Conservation (phyloP, 495 filamentous ascomycete species). For the Margaritispora aquatica region DNA sequence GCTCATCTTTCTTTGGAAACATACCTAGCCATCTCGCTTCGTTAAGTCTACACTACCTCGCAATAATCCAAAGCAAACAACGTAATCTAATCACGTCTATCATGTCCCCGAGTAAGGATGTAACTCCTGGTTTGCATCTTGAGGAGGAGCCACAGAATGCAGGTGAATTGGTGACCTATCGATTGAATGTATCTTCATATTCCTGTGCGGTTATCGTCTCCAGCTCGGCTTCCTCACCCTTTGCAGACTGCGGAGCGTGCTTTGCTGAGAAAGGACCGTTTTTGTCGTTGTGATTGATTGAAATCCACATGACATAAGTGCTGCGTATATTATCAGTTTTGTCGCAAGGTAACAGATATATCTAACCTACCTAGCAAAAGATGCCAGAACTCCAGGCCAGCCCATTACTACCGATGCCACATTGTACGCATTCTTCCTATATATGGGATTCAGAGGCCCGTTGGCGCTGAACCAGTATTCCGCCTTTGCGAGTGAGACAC, state of each 20-base stretch:
- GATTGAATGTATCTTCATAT: too few species aligned
- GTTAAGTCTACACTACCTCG: too few species aligned
- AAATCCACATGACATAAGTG: slow-evolving; percentile 27
- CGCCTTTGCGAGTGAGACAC: slow-evolving; percentile 25
- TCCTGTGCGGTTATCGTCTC: background rate
- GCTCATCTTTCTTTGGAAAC: too few species aligned
- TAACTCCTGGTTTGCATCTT: background rate
- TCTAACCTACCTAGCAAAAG: slow-evolving; percentile 33
- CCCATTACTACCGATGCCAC: slow-evolving; percentile 12
- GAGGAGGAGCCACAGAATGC: background rate
- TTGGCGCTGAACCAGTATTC: slow-evolving; percentile 24
- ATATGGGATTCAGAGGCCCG: slow-evolving; percentile 25
- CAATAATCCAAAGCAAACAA: too few species aligned
- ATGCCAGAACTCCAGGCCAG: slow-evolving; percentile 16
- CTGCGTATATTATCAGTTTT: slow-evolving; percentile 18
- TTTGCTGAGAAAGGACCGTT: slow-evolving; percentile 20
- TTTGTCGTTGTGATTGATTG: slow-evolving; percentile 26
- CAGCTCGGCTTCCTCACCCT: background rate
- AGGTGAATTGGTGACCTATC: too few species aligned
- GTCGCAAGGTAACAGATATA: slow-evolving; percentile 31
- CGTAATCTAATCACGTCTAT: too few species aligned
- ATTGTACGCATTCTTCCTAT: slow-evolving; percentile 22
- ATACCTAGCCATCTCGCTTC: too few species aligned
- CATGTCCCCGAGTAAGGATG: too few species aligned
- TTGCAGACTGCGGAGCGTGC: background rate